A percentile compares a stretch with the other conserved stretches of the same genome.
Evolutionary conservation across 768 basidiomycete species (phyloP).

Genomic region (Artomyces pyxidatus): DNA sequence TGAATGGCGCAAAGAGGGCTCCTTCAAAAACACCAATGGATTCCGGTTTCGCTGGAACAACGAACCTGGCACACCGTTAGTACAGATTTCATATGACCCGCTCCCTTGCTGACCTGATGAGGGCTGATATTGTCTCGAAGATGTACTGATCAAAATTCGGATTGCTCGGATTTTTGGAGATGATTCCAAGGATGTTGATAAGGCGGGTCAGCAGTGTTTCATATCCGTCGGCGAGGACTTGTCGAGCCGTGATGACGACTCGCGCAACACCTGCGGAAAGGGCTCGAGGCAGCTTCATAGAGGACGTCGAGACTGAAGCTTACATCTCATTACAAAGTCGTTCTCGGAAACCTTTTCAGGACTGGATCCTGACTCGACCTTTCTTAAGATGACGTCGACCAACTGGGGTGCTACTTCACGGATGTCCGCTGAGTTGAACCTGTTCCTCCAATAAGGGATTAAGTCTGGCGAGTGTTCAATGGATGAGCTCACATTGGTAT

Average conservation of each 20-base stretch:
- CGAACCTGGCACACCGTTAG: slow-evolving; percentile 44
- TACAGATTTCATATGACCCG: not conserved
- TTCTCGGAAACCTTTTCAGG: slow-evolving; percentile 96
- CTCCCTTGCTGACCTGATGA: slow-evolving; percentile 59
- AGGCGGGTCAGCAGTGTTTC: slow-evolving; percentile 62
- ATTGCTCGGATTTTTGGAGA: slow-evolving; percentile 95
- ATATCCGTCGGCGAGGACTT: slow-evolving; percentile 62
- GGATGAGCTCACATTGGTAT: slow-evolving; percentile 69
- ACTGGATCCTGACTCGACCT: slow-evolving; percentile 70
- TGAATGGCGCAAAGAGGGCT: slow-evolving; percentile 80
- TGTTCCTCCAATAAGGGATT: too few relatives aligned
- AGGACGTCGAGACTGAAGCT: slow-evolving; percentile 20
- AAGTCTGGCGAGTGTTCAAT: too few relatives aligned
- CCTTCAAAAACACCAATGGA: slow-evolving; percentile 72
- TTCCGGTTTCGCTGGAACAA: slow-evolving; percentile 61
- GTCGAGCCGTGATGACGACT: slow-evolving; percentile 82
- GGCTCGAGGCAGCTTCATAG: not conserved
- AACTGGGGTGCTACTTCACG: slow-evolving; percentile 73
- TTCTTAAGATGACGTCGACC: slow-evolving; percentile 61
- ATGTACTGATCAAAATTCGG: slow-evolving; percentile 97
- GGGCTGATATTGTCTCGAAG: slow-evolving; percentile 91
- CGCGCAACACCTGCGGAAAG: slow-evolving; percentile 75
- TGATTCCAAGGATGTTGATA: slow-evolving; percentile 75
- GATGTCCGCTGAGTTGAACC: slow-evolving; percentile 84
- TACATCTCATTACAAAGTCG: slow-evolving; percentile 97